Conservation (phyloP, 768 basidiomycete genomes). For the Calocybe cyanea region DNA sequence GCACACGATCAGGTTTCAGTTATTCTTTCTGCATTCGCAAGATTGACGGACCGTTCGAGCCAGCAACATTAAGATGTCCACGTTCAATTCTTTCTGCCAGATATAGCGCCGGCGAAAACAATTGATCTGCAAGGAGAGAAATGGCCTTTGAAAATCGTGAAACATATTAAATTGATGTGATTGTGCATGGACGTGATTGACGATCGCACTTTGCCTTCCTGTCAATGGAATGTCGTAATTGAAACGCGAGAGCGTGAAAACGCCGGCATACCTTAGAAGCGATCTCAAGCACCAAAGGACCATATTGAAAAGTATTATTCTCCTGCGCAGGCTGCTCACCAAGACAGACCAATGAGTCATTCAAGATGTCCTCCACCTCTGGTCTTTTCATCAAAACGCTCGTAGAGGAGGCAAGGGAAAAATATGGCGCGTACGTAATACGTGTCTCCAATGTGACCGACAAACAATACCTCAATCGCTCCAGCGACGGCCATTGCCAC, state of each 20-base stretch:
- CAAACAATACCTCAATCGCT: too few species aligned
- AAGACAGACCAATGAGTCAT: conserved; percentile 50
- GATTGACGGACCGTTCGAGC: conserved; percentile 33
- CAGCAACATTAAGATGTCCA: conserved; percentile 39
- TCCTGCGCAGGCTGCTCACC: conserved; percentile 41
- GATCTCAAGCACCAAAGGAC: conserved; percentile 48
- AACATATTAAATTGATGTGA: conserved; percentile 7
- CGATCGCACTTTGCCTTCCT: conserved; percentile 59
- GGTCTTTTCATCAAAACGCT: too few species aligned
- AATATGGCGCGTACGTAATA: too few species aligned
- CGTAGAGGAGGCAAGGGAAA: too few species aligned
- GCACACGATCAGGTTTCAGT: neutral
- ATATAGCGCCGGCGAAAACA: conserved; percentile 67
- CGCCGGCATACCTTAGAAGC: conserved; percentile 50
- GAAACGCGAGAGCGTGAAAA: neutral
- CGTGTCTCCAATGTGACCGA: too few species aligned
- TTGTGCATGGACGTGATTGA: conserved; percentile 3
- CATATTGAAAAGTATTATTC: conserved; percentile 45
- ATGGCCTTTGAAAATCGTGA: conserved; percentile 48
- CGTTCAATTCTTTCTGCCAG: conserved; percentile 65
- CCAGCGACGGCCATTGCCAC: too few species aligned
- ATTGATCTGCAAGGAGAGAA: conserved; percentile 67
- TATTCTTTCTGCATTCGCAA: neutral
- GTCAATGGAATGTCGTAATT: neutral
- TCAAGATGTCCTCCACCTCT: conserved; percentile 47